Evolutionary conservation across 768 basidiomycete genomes (phyloP).

Genomic region (Leccinum arenicola): DNA sequence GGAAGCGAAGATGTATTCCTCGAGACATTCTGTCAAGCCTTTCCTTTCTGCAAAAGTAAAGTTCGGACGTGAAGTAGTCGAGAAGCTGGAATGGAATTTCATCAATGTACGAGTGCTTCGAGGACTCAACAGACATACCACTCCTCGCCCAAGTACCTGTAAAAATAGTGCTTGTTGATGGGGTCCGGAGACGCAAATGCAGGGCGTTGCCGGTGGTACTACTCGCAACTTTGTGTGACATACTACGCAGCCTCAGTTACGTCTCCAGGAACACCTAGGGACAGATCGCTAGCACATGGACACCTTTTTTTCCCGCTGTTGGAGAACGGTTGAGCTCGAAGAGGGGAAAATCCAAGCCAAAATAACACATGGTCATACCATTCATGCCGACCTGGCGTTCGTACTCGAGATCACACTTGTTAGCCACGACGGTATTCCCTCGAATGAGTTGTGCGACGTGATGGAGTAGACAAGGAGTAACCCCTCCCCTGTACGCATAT

Average conservation of each 20-base stretch:
- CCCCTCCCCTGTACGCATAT: slow-evolving; percentile 98
- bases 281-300: slow-evolving; percentile 53
- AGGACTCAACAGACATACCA: slow-evolving; percentile 35
- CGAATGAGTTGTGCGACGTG: slow-evolving; percentile 96
- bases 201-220: slow-evolving; percentile 27
- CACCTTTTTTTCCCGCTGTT: too few relatives aligned
- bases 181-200: slow-evolving; percentile 3
- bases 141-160: slow-evolving; percentile 55
- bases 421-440: slow-evolving; percentile 99
- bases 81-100: slow-evolving; percentile 40
- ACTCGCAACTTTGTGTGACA: slow-evolving; percentile 34
- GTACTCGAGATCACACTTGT: slow-evolving; percentile 95
- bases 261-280: slow-evolving; percentile 50
- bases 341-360: neutral
- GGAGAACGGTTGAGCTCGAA: too few relatives aligned
- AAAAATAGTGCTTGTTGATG: slow-evolving; percentile 41
- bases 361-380: slow-evolving; percentile 45
- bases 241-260: slow-evolving; percentile 37
- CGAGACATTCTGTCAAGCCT: slow-evolving; percentile 27
- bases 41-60: slow-evolving; percentile 34
- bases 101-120: neutral
- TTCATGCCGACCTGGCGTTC: slow-evolving; percentile 96
- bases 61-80: slow-evolving; percentile 47
- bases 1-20: too few relatives aligned
- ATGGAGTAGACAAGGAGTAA: slow-evolving; percentile 98